These are phyloP conservation scores for Boletus subcaerulescens DNA, from an alignment of 768 basidiomycete genomes.

Conservation along the genomic window DNA sequence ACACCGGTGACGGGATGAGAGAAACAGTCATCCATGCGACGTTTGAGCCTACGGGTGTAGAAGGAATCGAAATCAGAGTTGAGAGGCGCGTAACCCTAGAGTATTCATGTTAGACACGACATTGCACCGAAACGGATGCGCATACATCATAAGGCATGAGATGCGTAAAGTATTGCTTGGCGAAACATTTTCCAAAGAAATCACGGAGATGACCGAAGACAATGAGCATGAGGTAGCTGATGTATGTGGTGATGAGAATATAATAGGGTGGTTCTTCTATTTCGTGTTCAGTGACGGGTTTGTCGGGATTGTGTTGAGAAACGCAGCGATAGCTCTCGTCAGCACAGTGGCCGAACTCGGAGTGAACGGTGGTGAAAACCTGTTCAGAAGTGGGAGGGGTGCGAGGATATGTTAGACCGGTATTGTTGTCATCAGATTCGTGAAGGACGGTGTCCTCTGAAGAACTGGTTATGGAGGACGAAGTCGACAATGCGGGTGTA, in stretches of 20 bases:
- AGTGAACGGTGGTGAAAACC: constrained; percentile 73
- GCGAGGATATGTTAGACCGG: constrained; percentile 58
- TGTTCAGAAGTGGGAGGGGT: constrained; percentile 80
- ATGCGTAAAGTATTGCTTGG: constrained; percentile 68
- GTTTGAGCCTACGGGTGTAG: constrained; percentile 94
- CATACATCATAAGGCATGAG: constrained; percentile 82
- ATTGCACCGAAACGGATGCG: constrained; percentile 14
- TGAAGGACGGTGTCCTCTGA: constrained; percentile 66
- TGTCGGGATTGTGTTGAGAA: constrained; percentile 52
- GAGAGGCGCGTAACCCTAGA: constrained; percentile 93
- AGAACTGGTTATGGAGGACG: constrained; percentile 66
- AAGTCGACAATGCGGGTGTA: constrained; percentile 71
- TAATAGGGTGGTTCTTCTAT: constrained; percentile 92
- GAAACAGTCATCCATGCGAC: constrained; percentile 94
- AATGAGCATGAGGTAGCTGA: constrained; percentile 92
- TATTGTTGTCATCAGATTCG: constrained; percentile 51
- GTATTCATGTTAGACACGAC: neutral
- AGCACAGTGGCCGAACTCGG: constrained; percentile 90
- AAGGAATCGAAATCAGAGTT: constrained; percentile 99
- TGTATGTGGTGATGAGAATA: constrained; percentile 86
- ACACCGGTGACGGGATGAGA: constrained; percentile 91
- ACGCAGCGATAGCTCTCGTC: constrained; percentile 71
- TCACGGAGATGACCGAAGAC: constrained; percentile 90
- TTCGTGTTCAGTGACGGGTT: constrained; percentile 49
- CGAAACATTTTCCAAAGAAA: constrained; percentile 87